These are phyloP conservation scores for Hirsutella minnesotensis DNA, from an alignment of 2,329 filamentous ascomycete genomes.

Conservation along the genomic window DNA sequence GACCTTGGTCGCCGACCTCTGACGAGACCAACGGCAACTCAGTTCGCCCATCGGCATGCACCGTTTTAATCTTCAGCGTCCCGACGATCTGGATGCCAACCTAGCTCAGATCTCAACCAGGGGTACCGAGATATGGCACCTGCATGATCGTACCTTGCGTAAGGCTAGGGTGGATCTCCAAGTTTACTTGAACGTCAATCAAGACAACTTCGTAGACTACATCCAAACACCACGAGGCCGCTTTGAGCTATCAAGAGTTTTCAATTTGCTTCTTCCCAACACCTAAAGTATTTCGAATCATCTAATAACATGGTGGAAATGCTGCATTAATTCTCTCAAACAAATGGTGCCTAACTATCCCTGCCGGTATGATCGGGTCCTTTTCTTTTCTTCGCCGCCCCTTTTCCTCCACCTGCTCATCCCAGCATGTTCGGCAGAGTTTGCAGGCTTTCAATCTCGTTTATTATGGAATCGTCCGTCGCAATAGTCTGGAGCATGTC, in stretches of 20 bases:
- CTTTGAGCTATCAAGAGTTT: too few relatives aligned
- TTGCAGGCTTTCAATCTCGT: slow-evolving; percentile 35
- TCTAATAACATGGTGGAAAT: too few relatives aligned
- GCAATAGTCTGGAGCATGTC: slow-evolving; percentile 43
- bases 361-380: too few relatives aligned
- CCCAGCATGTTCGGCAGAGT: slow-evolving; percentile 9
- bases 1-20: neutral
- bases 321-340: too few relatives aligned
- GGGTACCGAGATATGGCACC: neutral
- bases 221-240: too few relatives aligned
- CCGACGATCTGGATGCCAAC: neutral
- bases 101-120: neutral
- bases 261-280: too few relatives aligned
- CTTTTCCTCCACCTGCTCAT: neutral
- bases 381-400: neutral
- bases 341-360: too few relatives aligned
- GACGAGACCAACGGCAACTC: neutral
- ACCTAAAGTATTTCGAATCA: too few relatives aligned
- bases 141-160: neutral
- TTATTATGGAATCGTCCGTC: slow-evolving; percentile 47
- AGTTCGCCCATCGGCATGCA: neutral
- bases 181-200: neutral
- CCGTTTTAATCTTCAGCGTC: neutral
- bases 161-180: neutral
- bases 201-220: neutral